Evolutionary conservation across 2,329 filamentous ascomycete species (phyloP), one percentile per base, ranked within the genome.

Genomic region (Cercospora canescens): DNA sequence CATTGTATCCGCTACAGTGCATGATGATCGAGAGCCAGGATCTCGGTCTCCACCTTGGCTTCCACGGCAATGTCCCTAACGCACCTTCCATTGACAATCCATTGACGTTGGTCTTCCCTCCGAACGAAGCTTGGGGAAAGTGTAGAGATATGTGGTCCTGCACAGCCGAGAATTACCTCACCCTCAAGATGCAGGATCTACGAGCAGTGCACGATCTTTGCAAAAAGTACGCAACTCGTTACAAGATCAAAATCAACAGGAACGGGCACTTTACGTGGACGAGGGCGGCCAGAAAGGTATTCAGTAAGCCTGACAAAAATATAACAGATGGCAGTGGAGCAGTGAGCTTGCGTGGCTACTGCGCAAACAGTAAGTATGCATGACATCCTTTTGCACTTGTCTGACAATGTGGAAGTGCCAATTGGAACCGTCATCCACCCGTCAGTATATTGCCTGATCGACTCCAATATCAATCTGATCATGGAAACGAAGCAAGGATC

Each of bases 1-100:
- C 78, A 4, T 70, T 82, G 3, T 82, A 81, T 67, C 79, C 80
- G 4, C 65, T 81, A 1, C 79, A 82, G 66, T 82, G 79, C 80
- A 80, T 81, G 72, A 64, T 81, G 32, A 66, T 78, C 11, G 79
- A 81, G 67, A 63, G 63, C 6, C 63, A 45, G 18, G 60, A 60
- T 8, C 65, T 60, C 35, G 66, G 66, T 6, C 52, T 64, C 12
- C 54, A 50, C 52, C 55, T 68, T n/a, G 63, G 65, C n/a, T 62
- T 65, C n/a, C 60, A 65, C 14, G 61, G 50, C 16, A 60, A 41
- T 16, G 50, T 52, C 8, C 62, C 62, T 12, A 64, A 56, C 16
- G 52, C 34, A n/a, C 35, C 35, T n/a, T n/a, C 16, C n/a, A 39
- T 39, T n/a, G 35, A 39, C n/a, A n/a, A 39, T n/a, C 67, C 69